Conservation (phyloP, 305 asterid species). For the Plantago rigida region DNA sequence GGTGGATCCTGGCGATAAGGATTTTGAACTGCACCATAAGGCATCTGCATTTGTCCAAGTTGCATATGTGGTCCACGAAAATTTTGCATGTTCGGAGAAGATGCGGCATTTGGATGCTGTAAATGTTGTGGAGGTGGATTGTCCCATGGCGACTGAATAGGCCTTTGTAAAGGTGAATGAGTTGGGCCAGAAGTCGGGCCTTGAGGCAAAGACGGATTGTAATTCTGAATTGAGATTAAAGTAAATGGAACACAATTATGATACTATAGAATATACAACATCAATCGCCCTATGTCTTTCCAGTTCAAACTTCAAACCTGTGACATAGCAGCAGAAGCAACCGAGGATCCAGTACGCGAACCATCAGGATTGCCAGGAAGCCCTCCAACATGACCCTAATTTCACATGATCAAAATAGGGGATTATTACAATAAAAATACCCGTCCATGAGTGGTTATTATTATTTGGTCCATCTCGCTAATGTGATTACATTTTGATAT, state of each 20-base stretch:
- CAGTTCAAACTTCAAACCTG: slow-evolving; percentile 31
- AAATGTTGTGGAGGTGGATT: slow-evolving; percentile 43
- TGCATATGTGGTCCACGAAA: slow-evolving; percentile 46
- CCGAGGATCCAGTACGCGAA: slow-evolving; percentile 36
- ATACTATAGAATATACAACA: slow-evolving; percentile 6
- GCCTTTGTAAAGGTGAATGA: slow-evolving; percentile 49
- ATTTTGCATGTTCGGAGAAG: slow-evolving; percentile 41
- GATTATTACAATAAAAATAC: no score
- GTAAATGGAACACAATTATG: slow-evolving; percentile 15
- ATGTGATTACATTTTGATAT: no score
- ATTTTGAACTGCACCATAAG: slow-evolving; percentile 39
- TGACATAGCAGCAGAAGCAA: slow-evolving; percentile 40
- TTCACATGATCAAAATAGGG: background rate
- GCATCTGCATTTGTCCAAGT: slow-evolving; percentile 45
- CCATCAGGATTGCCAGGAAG: slow-evolving; percentile 40
- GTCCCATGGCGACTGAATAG: slow-evolving; percentile 47
- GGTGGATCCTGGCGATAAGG: slow-evolving; percentile 44
- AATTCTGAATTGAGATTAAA: slow-evolving; percentile 27
- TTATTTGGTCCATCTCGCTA: no score
- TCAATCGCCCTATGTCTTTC: slow-evolving; percentile 4
- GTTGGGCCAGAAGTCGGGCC: slow-evolving; percentile 37
- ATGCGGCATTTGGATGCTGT: slow-evolving; percentile 36
- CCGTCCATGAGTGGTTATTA: no score
- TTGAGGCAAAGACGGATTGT: slow-evolving; percentile 38
- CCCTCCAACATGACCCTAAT: slow-evolving; percentile 6